Evolutionary conservation across 2,329 filamentous ascomycete genomes (phyloP), one percentile per base, ranked within the genome.

Genomic region (Diplodia corticola): DNA sequence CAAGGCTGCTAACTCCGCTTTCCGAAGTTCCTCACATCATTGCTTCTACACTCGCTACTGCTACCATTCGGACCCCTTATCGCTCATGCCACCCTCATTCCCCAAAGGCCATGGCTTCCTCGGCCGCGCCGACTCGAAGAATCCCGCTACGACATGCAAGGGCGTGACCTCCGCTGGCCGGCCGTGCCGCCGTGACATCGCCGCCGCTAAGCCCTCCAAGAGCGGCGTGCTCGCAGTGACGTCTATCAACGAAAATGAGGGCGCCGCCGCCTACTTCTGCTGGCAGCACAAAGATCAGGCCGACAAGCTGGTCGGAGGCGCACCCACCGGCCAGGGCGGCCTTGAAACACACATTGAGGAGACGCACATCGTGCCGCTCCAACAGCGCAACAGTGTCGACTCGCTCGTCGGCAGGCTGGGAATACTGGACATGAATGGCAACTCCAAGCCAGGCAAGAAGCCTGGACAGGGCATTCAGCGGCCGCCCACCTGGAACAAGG

Each of bases 221-320:
- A 71, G 75, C n/a, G 79, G 79, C 12, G 79, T 81, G 3, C 72
- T 82, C 5, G 80, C 72, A 13, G 74, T 82, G 2, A 72, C 77
- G 2, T 77, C 79, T 10, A 78, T 81, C 5, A 84, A 87, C 68
- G 83, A 85, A 2, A 79, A 81, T 66, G 84, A 87, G 68, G 82
- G 80, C 37, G 86, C 88, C 67, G 78, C 79, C 4, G 82, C 79
- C n/a, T 85, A 89, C 59, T 97, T 93, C 80, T 98, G 94, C 82
- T 97, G 91, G 90, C 93, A 97, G 77, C 95, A 99, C 81, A 93
- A 91, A 75, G 92, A 95, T 66, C 95, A 99, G 78, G 92, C 92
- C 2, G 75, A 80, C 64, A 74, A 71, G 13, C 66, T 80, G 15
- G 72, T 65, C 71, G n/a, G 67, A 69, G 15, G 67, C 67, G n/a